Conservation (phyloP, 2,329 filamentous ascomycete species). For the Trichoderma sp. region DNA sequence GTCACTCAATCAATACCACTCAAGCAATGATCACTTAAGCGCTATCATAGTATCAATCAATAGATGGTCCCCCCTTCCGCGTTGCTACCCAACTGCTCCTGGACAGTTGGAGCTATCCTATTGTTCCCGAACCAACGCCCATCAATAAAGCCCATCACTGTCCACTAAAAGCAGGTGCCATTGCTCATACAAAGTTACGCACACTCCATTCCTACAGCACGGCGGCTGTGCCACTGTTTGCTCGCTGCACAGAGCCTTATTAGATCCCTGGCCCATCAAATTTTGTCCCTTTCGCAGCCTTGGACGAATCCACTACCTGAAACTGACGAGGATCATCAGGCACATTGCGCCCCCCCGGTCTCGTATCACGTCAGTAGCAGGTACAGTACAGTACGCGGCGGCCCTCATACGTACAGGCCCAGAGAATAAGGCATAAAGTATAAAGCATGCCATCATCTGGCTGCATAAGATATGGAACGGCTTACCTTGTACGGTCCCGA, state of each 20-base stretch:
- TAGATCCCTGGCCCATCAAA: not conserved
- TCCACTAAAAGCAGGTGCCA: not conserved
- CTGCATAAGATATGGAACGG: not conserved
- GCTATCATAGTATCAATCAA: not conserved
- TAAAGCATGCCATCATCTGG: not conserved
- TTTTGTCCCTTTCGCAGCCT: not conserved
- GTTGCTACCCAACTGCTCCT: constrained; percentile 2
- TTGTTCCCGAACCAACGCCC: not conserved
- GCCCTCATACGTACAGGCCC: too few relatives aligned
- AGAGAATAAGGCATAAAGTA: not conserved
- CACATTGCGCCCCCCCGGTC: not conserved
- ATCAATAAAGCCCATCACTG: not conserved
- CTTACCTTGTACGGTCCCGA: not conserved
- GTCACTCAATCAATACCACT: not conserved
- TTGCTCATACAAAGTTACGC: not conserved
- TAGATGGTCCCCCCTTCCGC: not conserved
- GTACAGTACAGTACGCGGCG: too few relatives aligned
- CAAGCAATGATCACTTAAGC: not conserved
- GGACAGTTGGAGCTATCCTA: not conserved
- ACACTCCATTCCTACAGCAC: not conserved
- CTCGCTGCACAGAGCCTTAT: not conserved
- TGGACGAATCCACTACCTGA: constrained; percentile 7
- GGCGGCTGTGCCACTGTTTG: not conserved
- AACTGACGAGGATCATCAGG: constrained; percentile 13
- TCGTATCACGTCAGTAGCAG: constrained; percentile 10